Percentiles rank a stretch among this genome's conserved stretches.
phyloP scores from a whole-genome alignment of 2,329 filamentous ascomycete genomes.

The Botrytis cinerea region DNA sequence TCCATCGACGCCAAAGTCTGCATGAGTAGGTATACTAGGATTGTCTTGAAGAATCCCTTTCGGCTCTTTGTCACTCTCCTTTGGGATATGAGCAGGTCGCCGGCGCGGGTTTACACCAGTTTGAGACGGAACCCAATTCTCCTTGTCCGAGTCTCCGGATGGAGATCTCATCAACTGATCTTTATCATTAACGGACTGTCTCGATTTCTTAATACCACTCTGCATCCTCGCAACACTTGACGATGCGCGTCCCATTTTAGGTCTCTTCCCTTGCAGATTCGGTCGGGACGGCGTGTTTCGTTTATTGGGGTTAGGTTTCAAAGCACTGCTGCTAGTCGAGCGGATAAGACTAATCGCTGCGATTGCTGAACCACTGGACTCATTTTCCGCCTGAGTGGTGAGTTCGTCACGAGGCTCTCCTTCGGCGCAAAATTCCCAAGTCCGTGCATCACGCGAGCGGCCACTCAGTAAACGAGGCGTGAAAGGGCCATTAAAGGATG shows the following conservation, averaged over 20 bases:
- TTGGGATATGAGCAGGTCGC: constrained; percentile 38
- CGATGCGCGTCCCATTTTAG: constrained; percentile 59
- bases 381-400: constrained; percentile 77
- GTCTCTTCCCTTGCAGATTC: constrained; percentile 54
- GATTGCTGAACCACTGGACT: constrained; percentile 75
- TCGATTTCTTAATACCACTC: constrained; percentile 41
- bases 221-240: constrained; percentile 67
- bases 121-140: constrained; percentile 74
- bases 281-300: constrained; percentile 56
- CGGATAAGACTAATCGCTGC: constrained; percentile 80
- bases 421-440: constrained; percentile 90
- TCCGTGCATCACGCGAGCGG: constrained; percentile 81
- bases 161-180: constrained; percentile 50
- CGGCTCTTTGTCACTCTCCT: constrained; percentile 29
- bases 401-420: constrained; percentile 76
- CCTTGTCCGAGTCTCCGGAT: constrained; percentile 84
- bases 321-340: constrained; percentile 61
- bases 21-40: constrained; percentile 33
- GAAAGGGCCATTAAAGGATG: constrained; percentile 35
- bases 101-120: constrained; percentile 47
- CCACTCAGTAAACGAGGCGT: constrained; percentile 63
- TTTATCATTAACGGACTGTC: constrained; percentile 37
- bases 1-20: constrained; percentile 32
- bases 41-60: constrained; percentile 38
- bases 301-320: constrained; percentile 60